phyloP scores from a whole-genome alignment of 208 protist genomes.

The Angomonas ambiguus region DNA sequence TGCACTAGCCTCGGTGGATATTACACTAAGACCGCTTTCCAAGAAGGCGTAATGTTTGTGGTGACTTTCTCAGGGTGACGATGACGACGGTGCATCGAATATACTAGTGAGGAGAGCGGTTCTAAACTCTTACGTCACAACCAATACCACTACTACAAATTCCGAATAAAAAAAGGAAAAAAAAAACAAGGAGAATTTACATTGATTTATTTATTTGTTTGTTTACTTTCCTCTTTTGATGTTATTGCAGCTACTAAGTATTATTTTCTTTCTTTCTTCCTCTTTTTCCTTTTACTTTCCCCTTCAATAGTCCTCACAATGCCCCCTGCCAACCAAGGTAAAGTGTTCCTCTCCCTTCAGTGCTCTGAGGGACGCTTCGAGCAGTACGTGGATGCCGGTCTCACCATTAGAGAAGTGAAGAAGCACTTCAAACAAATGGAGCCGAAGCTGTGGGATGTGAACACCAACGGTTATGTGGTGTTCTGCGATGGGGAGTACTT shows the following conservation, averaged over 20 bases:
- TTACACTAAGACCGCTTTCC: slow-evolving; percentile 32
- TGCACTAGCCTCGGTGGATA: slow-evolving; percentile 74
- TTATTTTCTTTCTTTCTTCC: slow-evolving; percentile 6
- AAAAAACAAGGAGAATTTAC: background rate
- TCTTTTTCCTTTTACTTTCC: background rate
- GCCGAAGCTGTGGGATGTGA: slow-evolving; percentile 31
- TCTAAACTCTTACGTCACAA: no score
- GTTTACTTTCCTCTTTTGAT: slow-evolving; percentile 12
- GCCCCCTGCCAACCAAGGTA: background rate
- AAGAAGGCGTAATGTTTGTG: background rate
- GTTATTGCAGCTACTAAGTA: background rate
- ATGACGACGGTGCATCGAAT: no score
- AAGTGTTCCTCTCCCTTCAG: slow-evolving; percentile 43
- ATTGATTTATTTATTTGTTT: background rate
- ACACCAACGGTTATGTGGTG: slow-evolving; percentile 45
- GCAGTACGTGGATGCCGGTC: slow-evolving; percentile 21
- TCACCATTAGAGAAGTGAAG: slow-evolving; percentile 39
- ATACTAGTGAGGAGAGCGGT: no score
- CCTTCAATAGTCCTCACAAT: background rate
- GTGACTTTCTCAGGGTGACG: no score
- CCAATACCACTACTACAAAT: no score
- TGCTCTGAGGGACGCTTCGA: slow-evolving; percentile 60
- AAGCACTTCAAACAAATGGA: slow-evolving; percentile 25
- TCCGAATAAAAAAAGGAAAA: no score
- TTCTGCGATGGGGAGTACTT: slow-evolving; percentile 5